A percentile compares a stretch with the other conserved stretches of the same genome.
These are phyloP conservation scores for Stephania japonica DNA, from an alignment of 164 flowering plant genomes.

Conservation along the genomic window DNA sequence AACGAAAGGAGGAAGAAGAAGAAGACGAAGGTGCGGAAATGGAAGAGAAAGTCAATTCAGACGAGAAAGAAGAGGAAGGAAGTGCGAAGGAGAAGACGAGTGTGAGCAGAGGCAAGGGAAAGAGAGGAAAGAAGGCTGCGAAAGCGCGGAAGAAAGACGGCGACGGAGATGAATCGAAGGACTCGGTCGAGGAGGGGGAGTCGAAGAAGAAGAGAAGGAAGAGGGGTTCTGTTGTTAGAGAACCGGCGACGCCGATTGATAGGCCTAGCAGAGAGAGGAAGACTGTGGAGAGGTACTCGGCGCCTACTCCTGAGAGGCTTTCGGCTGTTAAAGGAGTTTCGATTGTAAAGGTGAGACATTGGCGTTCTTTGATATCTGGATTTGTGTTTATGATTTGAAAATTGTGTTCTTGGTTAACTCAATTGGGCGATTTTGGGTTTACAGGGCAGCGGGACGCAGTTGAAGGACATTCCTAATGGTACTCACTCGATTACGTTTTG, in stretches of 20 bases:
- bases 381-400: neutral
- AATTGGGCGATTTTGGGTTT: constrained; percentile 1
- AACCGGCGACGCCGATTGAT: constrained; percentile 14
- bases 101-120: neutral
- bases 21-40: constrained; percentile 12
- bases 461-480: constrained; percentile 87
- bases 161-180: neutral
- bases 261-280: constrained; percentile 49
- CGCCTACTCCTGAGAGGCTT: constrained; percentile 21
- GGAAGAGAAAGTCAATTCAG: constrained; percentile 11
- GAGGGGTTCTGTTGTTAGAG: neutral
- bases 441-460: constrained; percentile 68
- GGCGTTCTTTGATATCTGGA: neutral
- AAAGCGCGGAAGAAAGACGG: constrained; percentile 5
- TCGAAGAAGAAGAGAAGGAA: constrained; percentile 4
- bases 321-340: constrained; percentile 35
- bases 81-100: constrained; percentile 5
- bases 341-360: constrained; percentile 53
- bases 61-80: constrained; percentile 8
- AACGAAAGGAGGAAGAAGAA: constrained; percentile 13
- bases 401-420: neutral
- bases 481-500: constrained; percentile 3
- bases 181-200: neutral
- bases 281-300: constrained; percentile 58
- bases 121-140: constrained; percentile 7